phyloP scores from a whole-genome alignment of 2,329 filamentous ascomycete genomes.

The Trichophyton mentagrophytes region DNA sequence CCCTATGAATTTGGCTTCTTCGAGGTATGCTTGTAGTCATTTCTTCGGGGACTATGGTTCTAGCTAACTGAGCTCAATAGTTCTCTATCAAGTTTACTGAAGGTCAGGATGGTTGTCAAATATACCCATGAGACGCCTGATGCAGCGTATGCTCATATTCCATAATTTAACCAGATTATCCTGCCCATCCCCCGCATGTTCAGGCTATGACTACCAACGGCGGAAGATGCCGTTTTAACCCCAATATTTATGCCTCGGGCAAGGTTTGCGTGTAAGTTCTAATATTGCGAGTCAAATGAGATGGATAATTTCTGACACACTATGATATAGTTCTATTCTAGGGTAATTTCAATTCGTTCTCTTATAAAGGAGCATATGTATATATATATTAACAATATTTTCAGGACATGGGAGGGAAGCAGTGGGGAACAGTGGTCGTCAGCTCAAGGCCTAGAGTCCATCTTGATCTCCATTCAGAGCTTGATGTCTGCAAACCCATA shows the following conservation, averaged over 20 bases:
- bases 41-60: not conserved
- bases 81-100: conserved; percentile 65
- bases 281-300: not conserved
- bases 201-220: conserved; percentile 71
- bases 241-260: conserved; percentile 84
- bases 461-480: conserved; percentile 90
- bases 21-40: conserved; percentile 47
- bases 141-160: not conserved
- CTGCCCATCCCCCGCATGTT: conserved; percentile 49
- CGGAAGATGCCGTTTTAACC: conserved; percentile 85
- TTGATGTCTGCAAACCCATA: conserved; percentile 90
- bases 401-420: conserved; percentile 80
- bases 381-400: conserved; percentile 27
- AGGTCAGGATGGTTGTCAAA: conserved; percentile 36
- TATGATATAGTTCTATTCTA: conserved; percentile 58
- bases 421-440: conserved; percentile 91
- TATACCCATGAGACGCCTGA: not conserved
- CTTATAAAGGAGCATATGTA: not conserved
- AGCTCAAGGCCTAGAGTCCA: conserved; percentile 86
- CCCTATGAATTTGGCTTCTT: conserved; percentile 98
- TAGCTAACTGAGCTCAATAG: conserved; percentile 31
- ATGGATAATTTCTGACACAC: conserved; percentile 12
- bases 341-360: conserved; percentile 44
- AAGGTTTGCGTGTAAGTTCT: conserved; percentile 75
- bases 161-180: conserved; percentile 53